These are phyloP conservation scores for Sporothrix luriei DNA, from an alignment of 2,329 filamentous ascomycete genomes.

Conservation along the genomic window DNA sequence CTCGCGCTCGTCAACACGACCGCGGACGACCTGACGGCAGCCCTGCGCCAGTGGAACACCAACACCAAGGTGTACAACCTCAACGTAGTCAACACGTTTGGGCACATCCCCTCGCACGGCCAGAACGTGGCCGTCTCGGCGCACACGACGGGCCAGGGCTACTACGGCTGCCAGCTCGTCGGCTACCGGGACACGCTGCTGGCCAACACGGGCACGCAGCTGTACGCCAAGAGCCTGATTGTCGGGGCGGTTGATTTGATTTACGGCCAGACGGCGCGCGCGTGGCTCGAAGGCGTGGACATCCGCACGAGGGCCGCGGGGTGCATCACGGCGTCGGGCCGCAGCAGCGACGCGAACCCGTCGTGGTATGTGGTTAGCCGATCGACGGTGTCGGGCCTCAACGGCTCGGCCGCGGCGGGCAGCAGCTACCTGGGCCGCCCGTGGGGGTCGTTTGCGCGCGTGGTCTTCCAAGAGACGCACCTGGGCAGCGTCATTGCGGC, in stretches of 20 bases:
- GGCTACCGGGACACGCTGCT: conserved; percentile 15
- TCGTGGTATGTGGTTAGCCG: neutral
- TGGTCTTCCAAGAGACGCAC: neutral
- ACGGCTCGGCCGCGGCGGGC: neutral
- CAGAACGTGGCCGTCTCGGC: conserved; percentile 4
- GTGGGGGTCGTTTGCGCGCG: neutral
- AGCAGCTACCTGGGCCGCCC: neutral
- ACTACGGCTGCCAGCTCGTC: neutral
- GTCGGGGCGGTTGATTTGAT: neutral
- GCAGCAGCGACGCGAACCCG: neutral
- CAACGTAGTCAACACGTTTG: conserved; percentile 8
- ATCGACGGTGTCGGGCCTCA: neutral
- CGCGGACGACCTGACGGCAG: neutral
- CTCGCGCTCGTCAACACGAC: conserved; percentile 10
- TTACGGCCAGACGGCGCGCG: neutral
- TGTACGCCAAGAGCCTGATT: neutral
- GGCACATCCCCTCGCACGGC: neutral
- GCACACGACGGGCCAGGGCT: neutral
- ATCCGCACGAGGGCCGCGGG: neutral
- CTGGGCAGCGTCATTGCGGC: neutral
- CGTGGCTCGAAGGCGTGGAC: neutral
- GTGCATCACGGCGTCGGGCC: neutral
- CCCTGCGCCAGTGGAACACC: conserved; percentile 12
- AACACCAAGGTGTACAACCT: conserved; percentile 20
- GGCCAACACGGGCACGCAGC: neutral